Percentiles rank a stretch among this genome's conserved stretches.
phyloP scores from a whole-genome alignment of 192 early-diverging fungal species.

The Coemansia sp. region DNA sequence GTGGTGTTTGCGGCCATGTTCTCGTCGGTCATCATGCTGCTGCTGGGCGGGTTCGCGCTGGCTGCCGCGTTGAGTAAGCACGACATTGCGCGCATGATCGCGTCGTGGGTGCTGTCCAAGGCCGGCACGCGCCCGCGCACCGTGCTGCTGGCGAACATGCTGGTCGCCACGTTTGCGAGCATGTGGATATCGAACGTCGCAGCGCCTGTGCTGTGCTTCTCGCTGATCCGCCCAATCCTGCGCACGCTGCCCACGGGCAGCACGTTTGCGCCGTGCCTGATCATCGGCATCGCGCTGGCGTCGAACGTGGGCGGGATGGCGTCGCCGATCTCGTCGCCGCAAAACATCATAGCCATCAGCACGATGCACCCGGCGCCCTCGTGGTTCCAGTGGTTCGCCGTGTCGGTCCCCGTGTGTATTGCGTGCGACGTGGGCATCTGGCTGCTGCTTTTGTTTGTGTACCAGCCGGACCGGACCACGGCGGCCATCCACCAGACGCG shows the following conservation, averaged over 20 bases:
- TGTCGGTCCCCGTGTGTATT: conserved; percentile 84
- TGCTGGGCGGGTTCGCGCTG: conserved; percentile 92
- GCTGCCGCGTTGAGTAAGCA: conserved; percentile 95
- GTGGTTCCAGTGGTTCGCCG: conserved; percentile 89
- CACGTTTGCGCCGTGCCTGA: conserved; percentile 80
- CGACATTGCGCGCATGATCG: conserved; percentile 88
- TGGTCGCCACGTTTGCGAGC: conserved; percentile 93
- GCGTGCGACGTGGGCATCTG: conserved; percentile 80
- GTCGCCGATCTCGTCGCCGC: conserved; percentile 94
- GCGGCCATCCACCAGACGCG: conserved; percentile 58
- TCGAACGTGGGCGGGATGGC: conserved; percentile 98
- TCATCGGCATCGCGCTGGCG: conserved; percentile 96
- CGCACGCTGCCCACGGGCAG: conserved; percentile 81
- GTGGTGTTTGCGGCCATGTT: conserved; percentile 92
- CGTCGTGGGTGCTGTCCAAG: conserved; percentile 82
- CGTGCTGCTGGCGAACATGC: conserved; percentile 91
- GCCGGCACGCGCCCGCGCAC: conserved; percentile 82
- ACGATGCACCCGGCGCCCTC: conserved; percentile 86
- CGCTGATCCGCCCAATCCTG: conserved; percentile 89
- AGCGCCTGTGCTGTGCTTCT: conserved; percentile 95
- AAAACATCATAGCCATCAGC: conserved; percentile 94
- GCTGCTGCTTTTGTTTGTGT: conserved; percentile 76
- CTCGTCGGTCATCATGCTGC: conserved; percentile 92
- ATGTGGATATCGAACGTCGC: conserved; percentile 99
- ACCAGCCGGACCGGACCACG: conserved; percentile 69